Percentiles rank a stretch among this genome's conserved stretches.
phyloP scores from a whole-genome alignment of 2,329 filamentous ascomycete genomes.

The Boeremia exigua region DNA sequence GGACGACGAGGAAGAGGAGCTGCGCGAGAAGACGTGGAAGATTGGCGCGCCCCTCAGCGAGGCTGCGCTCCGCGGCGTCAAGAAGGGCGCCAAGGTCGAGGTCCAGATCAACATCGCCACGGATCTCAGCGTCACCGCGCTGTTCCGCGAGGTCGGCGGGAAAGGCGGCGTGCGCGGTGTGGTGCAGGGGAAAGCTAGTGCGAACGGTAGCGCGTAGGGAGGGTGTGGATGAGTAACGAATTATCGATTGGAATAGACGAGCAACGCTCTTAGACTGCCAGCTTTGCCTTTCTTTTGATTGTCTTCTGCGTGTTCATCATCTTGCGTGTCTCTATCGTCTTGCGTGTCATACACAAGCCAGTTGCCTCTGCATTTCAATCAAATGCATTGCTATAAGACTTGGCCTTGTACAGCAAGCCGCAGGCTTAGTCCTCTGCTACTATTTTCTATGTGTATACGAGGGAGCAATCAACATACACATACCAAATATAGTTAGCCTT shows the following conservation, averaged over 20 bases:
- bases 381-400: too few relatives aligned
- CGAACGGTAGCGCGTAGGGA: constrained; percentile 39
- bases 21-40: constrained; percentile 92
- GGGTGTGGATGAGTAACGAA: background rate
- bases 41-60: constrained; percentile 82
- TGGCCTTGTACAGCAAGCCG: too few relatives aligned
- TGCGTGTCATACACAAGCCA: too few relatives aligned
- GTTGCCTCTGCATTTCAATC: too few relatives aligned
- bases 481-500: too few relatives aligned
- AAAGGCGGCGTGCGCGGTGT: constrained; percentile 69
- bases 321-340: too few relatives aligned
- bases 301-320: too few relatives aligned
- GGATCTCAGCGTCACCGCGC: constrained; percentile 80
- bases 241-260: too few relatives aligned
- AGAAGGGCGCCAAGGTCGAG: constrained; percentile 91
- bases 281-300: background rate
- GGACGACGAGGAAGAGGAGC: constrained; percentile 83
- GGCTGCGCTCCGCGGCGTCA: constrained; percentile 79
- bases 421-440: too few relatives aligned
- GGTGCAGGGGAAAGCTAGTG: constrained; percentile 32
- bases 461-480: too few relatives aligned
- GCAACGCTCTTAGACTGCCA: too few relatives aligned
- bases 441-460: too few relatives aligned
- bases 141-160: constrained; percentile 82
- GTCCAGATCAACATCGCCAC: constrained; percentile 86